Evolutionary conservation across 768 basidiomycete genomes (phyloP).

Genomic region (Rhodocollybia butyracea): DNA sequence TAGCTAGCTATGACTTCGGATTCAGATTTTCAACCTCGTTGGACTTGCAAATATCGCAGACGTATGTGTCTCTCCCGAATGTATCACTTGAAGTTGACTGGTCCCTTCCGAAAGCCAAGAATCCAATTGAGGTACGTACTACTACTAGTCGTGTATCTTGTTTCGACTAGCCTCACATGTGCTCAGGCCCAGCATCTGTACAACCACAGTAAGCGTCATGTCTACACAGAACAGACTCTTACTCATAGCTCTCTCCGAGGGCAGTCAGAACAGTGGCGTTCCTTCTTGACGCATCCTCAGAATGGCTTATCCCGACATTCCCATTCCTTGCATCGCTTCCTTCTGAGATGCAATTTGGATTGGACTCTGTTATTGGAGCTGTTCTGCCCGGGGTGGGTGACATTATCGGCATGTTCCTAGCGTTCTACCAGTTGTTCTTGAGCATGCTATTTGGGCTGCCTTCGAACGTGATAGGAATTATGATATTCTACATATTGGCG

Average conservation of each 20-base stretch:
- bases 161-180: background rate
- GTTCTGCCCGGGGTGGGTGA: conserved; percentile 8
- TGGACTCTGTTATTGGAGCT: conserved; percentile 11
- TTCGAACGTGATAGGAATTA: conserved; percentile 4
- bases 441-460: conserved; percentile 12
- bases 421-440: conserved; percentile 10
- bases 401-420: conserved; percentile 6
- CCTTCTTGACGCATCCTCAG: conserved; percentile 11
- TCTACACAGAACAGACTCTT: background rate
- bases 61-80: background rate
- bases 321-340: conserved; percentile 8
- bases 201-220: background rate
- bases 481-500: conserved; percentile 9
- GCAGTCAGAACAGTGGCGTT: conserved; percentile 10
- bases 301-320: conserved; percentile 13
- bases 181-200: conserved; percentile 1
- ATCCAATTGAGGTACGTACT: background rate
- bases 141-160: background rate
- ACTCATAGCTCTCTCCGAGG: no score
- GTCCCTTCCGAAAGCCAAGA: background rate
- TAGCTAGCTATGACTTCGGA: no score
- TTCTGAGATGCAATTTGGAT: conserved; percentile 10
- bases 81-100: no score
- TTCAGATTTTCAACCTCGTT: conserved; percentile 4
- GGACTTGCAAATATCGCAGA: conserved; percentile 8